Evolutionary conservation across 257 asterid species (phyloP).

Genomic region (Ligustrum vulgare): DNA sequence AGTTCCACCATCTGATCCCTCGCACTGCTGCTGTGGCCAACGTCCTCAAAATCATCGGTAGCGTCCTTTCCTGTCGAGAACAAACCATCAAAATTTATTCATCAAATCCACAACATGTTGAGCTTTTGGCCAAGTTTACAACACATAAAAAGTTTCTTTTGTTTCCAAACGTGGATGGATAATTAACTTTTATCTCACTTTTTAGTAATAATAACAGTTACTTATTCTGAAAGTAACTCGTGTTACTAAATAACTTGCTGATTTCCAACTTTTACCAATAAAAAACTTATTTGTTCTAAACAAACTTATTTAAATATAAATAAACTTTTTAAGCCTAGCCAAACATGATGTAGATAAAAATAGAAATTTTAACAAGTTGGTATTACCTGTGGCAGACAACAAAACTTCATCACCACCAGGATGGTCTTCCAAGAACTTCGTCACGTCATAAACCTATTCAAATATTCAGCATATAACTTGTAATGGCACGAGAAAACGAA

Average conservation of each 20-base stretch:
- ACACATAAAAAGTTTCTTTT: background rate
- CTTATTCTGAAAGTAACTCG: background rate
- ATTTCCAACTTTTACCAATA: background rate
- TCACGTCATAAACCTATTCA: slow-evolving; percentile 77
- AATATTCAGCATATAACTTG: background rate
- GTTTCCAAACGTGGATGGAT: background rate
- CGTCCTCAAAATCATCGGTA: slow-evolving; percentile 82
- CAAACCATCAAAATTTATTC: background rate
- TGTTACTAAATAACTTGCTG: background rate
- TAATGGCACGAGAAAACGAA: background rate
- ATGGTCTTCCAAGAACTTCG: slow-evolving; percentile 86
- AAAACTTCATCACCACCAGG: slow-evolving; percentile 95
- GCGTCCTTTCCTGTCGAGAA: slow-evolving; percentile 72
- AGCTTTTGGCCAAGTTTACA: background rate
- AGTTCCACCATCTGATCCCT: slow-evolving; percentile 63
- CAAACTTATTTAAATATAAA: background rate
- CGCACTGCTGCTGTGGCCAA: slow-evolving; percentile 81
- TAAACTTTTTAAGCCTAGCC: background rate
- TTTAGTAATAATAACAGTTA: background rate
- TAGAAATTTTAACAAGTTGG: background rate
- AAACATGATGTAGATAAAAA: background rate
- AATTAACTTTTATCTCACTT: background rate
- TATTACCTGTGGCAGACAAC: slow-evolving; percentile 72
- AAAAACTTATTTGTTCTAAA: background rate
- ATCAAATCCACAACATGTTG: background rate